Evolutionary conservation across 1,139 yeast species (phyloP).

Genomic region (Candida sanyaensis): DNA sequence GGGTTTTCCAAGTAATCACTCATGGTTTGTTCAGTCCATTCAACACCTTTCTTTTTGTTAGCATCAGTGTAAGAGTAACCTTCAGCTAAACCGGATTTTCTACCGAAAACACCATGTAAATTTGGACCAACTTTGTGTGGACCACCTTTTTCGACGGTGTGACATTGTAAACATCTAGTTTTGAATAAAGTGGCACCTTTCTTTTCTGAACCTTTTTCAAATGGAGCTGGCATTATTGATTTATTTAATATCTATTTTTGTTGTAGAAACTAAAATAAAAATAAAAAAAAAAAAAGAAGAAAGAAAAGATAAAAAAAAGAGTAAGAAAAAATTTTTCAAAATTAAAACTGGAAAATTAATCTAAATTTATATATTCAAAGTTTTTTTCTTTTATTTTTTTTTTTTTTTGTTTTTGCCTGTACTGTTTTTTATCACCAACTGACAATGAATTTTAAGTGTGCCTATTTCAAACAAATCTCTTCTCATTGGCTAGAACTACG

Average conservation of each 20-base stretch:
- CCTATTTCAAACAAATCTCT: conserved; percentile 9
- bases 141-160: conserved; percentile 94
- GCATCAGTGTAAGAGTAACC: conserved; percentile 98
- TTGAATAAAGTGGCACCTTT: conserved; percentile 98
- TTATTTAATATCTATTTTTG: background rate
- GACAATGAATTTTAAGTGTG: background rate
- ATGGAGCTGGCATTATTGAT: conserved; percentile 59
- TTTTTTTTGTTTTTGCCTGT: no score
- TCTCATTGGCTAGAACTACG: conserved; percentile 8
- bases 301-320: background rate
- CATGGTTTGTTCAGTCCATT: conserved; percentile 86
- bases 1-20: conserved; percentile 98
- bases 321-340: conserved; percentile 1
- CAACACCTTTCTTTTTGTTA: conserved; percentile 93
- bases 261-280: background rate
- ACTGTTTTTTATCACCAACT: no score
- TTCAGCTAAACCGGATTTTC: conserved; percentile 87
- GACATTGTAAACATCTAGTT: conserved; percentile 99
- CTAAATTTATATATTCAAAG: background rate
- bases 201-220: conserved; percentile 80
- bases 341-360: background rate
- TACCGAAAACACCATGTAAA: conserved; percentile 91
- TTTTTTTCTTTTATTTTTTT: background rate
- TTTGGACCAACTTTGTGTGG: conserved; percentile 99
- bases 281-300: background rate